Evolutionary conservation across 495 filamentous ascomycete genomes (phyloP), one percentile per base, ranked within the genome.

Genomic region (Penicillium steckii): DNA sequence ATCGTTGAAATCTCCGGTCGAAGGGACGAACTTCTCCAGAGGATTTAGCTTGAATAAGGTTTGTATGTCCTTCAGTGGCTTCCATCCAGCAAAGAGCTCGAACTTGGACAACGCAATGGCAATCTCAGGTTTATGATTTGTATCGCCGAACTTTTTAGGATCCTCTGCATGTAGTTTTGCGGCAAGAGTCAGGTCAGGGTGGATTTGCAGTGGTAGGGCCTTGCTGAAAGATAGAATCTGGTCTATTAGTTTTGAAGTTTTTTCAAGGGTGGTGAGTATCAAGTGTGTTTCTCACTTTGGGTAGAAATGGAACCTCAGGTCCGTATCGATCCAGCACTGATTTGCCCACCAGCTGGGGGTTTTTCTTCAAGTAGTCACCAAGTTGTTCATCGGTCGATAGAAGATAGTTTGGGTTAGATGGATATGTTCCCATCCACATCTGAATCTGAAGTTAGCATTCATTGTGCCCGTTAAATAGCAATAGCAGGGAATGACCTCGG

Each of bases 401-500:
- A 9, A 86, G 71, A 41, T 78, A 79, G 2, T 85, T 85, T 0
- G 87, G 88, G 30, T 84, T 82, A 17, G 80, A 81, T 0, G 88
- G 88, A 53, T 92, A 90, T 32, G 89, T 89, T 3, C 88, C 88
- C 73, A 92, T 85, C 89, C 88, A 91, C 77, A 90, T 87, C 73
- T 86, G 35, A 4, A 37, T 15, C 10, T 15, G 6, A 9, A 6
- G 18, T 27, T 22, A 44, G 19, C 10, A 33, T 12, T 18, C 4
- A 26, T 26, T 21, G 3, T 29, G n/a, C n/a, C n/a, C n/a, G n/a
- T n/a, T n/a, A n/a, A n/a, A n/a, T 15, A 17, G 10, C 10, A 15
- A 3, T 33, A 3, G 33, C 10, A 37, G 15, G 2, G n/a, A 27
- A 56, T 19, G 33, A 72, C 72, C 61, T 80, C 78, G 0, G 77